Base-by-base conservation (phyloP, 2,329 filamentous ascomycete species). In the Immersiporthe knoxdaviesiana region DNA sequence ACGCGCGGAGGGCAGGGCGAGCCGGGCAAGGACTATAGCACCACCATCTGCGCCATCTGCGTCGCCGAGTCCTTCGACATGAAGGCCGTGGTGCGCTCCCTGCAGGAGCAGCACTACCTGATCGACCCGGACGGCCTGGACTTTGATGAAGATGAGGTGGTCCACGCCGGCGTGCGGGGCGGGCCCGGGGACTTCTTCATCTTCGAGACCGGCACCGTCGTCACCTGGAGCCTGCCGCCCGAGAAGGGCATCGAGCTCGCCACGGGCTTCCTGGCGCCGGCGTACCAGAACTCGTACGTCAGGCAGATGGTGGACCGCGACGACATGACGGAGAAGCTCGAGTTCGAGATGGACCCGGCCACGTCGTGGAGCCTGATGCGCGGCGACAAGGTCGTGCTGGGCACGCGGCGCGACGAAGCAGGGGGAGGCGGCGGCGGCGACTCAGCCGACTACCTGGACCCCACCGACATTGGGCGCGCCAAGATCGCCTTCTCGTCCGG, bases 401-500 rank as follows among this genome's bases (percentile, higher is more conserved):
- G 96, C 47, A 97, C 93, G 1, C 91, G 91, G 72, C 79, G 81
- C 50, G 84, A 87, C 56, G 77, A 79, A 12, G 75, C 78, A 18
- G 79, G 81, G 12, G 75, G 78, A 18, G 79, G 81, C 27, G 69
- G 44, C 12, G 75, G 78, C n/a, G 79, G 81, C 27, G 69, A 56
- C 30, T 81, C n/a, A n/a, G n/a, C n/a, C n/a, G n/a, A n/a, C n/a
- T n/a, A n/a, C n/a, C n/a, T 81, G 59, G 82, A 83, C 73, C 80
- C 78, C 12, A 78, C 86, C 14, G 86, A 87, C 74, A 87, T 84
- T 1, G 58, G 65, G 35, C 39, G 47, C 37, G 94, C 94, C 74
- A 97, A 98, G 78, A 95, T 98, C 72, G 96, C 96, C 58, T 98
- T 98, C 79, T 97, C 95, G 0, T 97, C 94, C 0, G 95, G 95